Percentiles rank a stretch among this genome's conserved stretches.
Conservation (phyloP, 768 basidiomycete genomes). For the Macrocybe gigantea region DNA sequence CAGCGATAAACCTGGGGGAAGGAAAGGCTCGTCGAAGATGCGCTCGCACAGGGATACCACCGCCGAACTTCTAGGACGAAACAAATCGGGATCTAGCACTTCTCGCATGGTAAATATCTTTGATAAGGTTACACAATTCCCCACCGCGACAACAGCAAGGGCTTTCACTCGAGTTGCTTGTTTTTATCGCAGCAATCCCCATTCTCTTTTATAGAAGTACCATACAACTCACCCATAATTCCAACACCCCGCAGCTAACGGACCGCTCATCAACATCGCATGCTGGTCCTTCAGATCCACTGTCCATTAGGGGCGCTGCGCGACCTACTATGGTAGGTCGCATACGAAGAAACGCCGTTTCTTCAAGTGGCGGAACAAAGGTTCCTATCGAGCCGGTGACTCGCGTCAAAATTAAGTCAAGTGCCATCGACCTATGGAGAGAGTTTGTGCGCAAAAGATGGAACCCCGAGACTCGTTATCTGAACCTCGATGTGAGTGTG, state of each 20-base stretch:
- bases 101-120: constrained; percentile 64
- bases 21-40: constrained; percentile 61
- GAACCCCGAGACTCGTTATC: constrained; percentile 60
- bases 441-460: constrained; percentile 70
- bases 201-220: constrained; percentile 17
- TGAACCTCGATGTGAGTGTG: constrained; percentile 75
- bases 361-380: constrained; percentile 14
- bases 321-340: constrained; percentile 44
- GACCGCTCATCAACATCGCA: constrained; percentile 32
- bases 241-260: constrained; percentile 26
- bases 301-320: constrained; percentile 64
- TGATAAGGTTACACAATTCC: not conserved
- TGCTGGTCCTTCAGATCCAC: constrained; percentile 41
- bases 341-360: constrained; percentile 54
- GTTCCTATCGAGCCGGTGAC: not conserved
- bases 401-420: constrained; percentile 10
- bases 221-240: constrained; percentile 11
- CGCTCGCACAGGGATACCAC: constrained; percentile 36
- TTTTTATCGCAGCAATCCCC: not conserved
- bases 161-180: constrained; percentile 13
- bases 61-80: too few species aligned
- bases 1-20: constrained; percentile 63
- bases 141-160: not conserved
- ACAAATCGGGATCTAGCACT: not conserved
- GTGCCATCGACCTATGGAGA: constrained; percentile 64